These are phyloP conservation scores for Pugionium cornutum DNA, from an alignment of 345 rosid genomes.

Conservation along the genomic window DNA sequence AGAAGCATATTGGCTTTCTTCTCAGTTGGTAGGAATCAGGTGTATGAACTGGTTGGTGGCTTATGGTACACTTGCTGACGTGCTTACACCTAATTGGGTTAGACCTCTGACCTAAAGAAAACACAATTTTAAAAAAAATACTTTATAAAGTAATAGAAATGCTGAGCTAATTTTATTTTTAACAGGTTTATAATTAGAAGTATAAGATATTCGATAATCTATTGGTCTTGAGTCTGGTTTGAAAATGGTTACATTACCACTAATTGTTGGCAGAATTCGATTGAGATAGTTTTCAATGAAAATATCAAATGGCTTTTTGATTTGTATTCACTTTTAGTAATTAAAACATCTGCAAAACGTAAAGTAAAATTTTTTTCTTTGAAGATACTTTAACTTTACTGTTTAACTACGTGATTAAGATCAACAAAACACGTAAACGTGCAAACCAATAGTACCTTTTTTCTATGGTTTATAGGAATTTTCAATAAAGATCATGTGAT, in stretches of 20 bases:
- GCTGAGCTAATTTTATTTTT: neutral
- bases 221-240: conserved; percentile 1
- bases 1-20: conserved; percentile 13
- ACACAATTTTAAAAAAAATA: neutral
- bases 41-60: conserved; percentile 24
- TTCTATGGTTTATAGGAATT: neutral
- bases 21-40: conserved; percentile 19
- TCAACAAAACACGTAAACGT: conserved; percentile 6
- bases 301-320: conserved; percentile 31
- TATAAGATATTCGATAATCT: conserved; percentile 8
- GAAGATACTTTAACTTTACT: conserved; percentile 34
- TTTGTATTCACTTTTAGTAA: neutral
- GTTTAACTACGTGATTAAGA: conserved; percentile 26
- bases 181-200: neutral
- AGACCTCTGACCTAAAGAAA: conserved; percentile 29
- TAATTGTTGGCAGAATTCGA: conserved; percentile 16
- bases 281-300: conserved; percentile 23
- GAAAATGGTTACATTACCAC: conserved; percentile 7
- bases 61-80: conserved; percentile 28
- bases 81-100: conserved; percentile 1
- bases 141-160: neutral
- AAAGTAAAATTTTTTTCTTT: conserved; percentile 24
- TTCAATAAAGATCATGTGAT: neutral
- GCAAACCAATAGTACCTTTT: neutral
- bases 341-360: conserved; percentile 27